Conservation (phyloP, 371 early-diverging fungal species). For the Entomophthora muscae region DNA sequence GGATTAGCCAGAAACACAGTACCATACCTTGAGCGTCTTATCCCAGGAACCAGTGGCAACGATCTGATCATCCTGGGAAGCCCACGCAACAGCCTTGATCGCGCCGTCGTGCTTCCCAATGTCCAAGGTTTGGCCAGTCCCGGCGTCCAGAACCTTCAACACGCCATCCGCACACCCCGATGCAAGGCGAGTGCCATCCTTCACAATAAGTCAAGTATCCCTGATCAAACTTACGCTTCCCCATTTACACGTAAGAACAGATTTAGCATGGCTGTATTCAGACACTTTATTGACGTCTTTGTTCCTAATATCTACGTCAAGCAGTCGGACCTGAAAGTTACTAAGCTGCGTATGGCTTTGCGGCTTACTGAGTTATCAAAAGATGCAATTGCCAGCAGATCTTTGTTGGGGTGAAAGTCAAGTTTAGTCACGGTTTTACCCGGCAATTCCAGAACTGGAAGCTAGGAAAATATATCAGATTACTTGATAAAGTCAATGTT, state of each 20-base stretch:
- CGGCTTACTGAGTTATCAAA: constrained; percentile 80
- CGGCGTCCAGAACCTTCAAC: constrained; percentile 40
- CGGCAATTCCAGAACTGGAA: not conserved
- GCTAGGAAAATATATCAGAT: too few relatives aligned
- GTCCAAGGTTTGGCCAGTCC: constrained; percentile 35
- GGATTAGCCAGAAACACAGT: constrained; percentile 7
- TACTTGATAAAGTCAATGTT: too few relatives aligned
- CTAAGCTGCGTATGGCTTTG: not conserved
- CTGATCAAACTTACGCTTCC: constrained; percentile 37
- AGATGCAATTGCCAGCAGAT: constrained; percentile 72
- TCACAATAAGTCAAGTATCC: not conserved
- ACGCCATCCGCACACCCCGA: constrained; percentile 66
- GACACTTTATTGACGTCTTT: constrained; percentile 49
- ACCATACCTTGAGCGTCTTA: constrained; percentile 46
- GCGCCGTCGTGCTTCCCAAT: constrained; percentile 53
- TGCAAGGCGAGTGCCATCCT: constrained; percentile 65
- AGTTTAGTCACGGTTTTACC: not conserved
- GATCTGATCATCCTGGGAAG: constrained; percentile 33
- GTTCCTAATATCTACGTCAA: constrained; percentile 62
- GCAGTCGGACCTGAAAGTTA: constrained; percentile 57
- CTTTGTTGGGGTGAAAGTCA: constrained; percentile 13
- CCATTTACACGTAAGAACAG: constrained; percentile 73
- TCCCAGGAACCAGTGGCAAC: constrained; percentile 91
- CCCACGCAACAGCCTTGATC: constrained; percentile 42
- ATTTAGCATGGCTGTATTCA: constrained; percentile 62